Evolutionary conservation across 2,329 filamentous ascomycete genomes (phyloP).

Genomic region (Didymella pinodella): DNA sequence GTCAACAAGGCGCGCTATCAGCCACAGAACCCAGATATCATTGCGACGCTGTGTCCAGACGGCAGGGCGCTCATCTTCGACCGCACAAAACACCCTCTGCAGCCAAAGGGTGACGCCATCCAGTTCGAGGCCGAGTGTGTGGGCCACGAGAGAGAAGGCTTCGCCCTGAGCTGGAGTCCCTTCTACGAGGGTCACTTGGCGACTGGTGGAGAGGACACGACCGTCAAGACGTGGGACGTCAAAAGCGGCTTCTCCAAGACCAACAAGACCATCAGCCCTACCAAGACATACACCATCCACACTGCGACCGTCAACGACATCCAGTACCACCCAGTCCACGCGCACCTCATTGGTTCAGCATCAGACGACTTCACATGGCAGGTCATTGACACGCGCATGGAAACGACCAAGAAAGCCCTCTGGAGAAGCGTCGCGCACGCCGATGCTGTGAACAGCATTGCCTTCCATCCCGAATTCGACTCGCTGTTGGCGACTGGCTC

Average conservation of each 20-base stretch:
- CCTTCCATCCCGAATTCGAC: conserved; percentile 93
- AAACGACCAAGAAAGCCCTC: conserved; percentile 71
- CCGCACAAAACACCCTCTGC: conserved; percentile 87
- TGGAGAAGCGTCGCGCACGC: conserved; percentile 78
- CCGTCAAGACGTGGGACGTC: conserved; percentile 92
- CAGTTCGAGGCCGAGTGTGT: conserved; percentile 84
- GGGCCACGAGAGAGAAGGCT: conserved; percentile 88
- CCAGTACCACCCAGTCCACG: conserved; percentile 88
- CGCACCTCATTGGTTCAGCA: conserved; percentile 83
- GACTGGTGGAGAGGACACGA: conserved; percentile 90
- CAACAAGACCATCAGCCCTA: conserved; percentile 74
- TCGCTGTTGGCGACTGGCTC: conserved; percentile 91
- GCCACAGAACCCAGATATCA: conserved; percentile 95
- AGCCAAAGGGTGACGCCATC: conserved; percentile 69
- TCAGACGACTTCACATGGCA: conserved; percentile 95
- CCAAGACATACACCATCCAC: conserved; percentile 84
- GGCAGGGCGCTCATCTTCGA: conserved; percentile 92
- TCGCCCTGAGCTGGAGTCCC: conserved; percentile 91
- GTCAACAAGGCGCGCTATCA: conserved; percentile 99
- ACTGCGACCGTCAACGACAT: conserved; percentile 94
- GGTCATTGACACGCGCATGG: conserved; percentile 83
- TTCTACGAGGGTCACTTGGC: conserved; percentile 81
- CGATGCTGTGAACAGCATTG: conserved; percentile 94
- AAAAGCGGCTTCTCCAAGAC: conserved; percentile 72
- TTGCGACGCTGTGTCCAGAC: conserved; percentile 90